phyloP scores from a whole-genome alignment of 208 protist genomes.

The Sergeia podlipaevii region DNA sequence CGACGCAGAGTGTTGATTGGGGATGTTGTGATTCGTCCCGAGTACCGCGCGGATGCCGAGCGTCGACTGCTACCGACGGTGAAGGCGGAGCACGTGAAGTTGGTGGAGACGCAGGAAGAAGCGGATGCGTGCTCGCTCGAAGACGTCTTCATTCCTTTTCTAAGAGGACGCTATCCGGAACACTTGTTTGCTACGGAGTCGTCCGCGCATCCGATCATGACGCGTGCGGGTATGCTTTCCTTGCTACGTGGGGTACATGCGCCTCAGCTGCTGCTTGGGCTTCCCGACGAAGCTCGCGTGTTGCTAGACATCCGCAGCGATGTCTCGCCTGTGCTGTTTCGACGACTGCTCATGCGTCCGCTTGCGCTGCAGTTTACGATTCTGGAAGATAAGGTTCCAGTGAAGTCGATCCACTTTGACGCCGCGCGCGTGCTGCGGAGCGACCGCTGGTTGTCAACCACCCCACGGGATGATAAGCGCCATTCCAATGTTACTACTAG shows the following conservation, averaged over 20 bases:
- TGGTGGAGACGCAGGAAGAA: conserved; percentile 39
- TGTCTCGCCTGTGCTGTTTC: conserved; percentile 56
- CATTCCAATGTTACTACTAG: neutral
- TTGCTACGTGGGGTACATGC: conserved; percentile 60
- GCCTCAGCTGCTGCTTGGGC: conserved; percentile 60
- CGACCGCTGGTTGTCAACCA: conserved; percentile 72
- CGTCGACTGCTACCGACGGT: conserved; percentile 54
- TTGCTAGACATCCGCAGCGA: conserved; percentile 70
- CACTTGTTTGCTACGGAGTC: conserved; percentile 55
- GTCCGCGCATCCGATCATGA: conserved; percentile 75
- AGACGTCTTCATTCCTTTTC: conserved; percentile 81
- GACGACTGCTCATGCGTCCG: conserved; percentile 66
- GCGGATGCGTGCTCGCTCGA: conserved; percentile 49
- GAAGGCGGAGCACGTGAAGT: conserved; percentile 75
- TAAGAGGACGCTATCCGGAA: conserved; percentile 62
- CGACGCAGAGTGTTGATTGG: conserved; percentile 53
- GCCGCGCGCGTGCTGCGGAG: conserved; percentile 57
- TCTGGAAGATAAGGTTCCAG: conserved; percentile 69
- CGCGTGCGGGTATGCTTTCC: conserved; percentile 43
- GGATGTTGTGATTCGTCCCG: conserved; percentile 63
- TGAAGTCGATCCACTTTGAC: conserved; percentile 67
- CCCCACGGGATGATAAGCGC: conserved; percentile 1
- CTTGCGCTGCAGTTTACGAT: conserved; percentile 57
- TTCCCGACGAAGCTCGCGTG: conserved; percentile 36
- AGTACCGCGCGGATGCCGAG: conserved; percentile 55